phyloP scores from a whole-genome alignment of 176 grass and related monocot species.

The Eremochloa ophiuroides region DNA sequence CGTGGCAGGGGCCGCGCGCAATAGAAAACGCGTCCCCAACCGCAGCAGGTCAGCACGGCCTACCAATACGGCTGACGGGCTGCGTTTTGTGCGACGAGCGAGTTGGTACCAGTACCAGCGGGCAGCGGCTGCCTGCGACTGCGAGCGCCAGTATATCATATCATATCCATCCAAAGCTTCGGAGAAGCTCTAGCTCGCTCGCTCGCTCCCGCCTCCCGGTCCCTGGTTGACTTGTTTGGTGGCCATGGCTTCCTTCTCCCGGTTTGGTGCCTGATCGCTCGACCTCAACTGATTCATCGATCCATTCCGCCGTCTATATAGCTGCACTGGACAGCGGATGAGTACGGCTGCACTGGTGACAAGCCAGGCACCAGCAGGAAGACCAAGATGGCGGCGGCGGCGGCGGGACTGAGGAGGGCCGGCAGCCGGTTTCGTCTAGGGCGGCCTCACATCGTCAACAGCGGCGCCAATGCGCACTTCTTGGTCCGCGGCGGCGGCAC shows the following conservation, averaged over 20 bases:
- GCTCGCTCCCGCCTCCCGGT: not conserved
- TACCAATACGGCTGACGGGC: not conserved
- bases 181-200: not conserved
- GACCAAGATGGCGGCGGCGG: not conserved
- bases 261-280: constrained; percentile 39
- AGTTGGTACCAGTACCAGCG: not conserved
- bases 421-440: not conserved
- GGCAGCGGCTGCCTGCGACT: too few relatives aligned
- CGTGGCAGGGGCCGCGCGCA: not conserved
- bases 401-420: not conserved
- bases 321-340: constrained; percentile 2
- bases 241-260: not conserved
- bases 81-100: not conserved
- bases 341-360: constrained; percentile 10
- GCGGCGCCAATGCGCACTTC: not conserved
- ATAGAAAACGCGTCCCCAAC: constrained; percentile 43
- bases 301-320: not conserved
- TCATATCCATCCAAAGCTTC: not conserved
- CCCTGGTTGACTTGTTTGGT: constrained; percentile 19
- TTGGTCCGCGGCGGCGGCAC: not conserved
- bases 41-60: constrained; percentile 3
- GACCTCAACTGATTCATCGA: not conserved
- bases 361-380: too few relatives aligned
- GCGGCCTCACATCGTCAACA: not conserved
- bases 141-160: not conserved